A percentile compares a stretch with the other conserved stretches of the same genome.
Evolutionary conservation across 2,329 filamentous ascomycete genomes (phyloP).

Genomic region (Ophiognomonia clavigignenti-juglandacearum): DNA sequence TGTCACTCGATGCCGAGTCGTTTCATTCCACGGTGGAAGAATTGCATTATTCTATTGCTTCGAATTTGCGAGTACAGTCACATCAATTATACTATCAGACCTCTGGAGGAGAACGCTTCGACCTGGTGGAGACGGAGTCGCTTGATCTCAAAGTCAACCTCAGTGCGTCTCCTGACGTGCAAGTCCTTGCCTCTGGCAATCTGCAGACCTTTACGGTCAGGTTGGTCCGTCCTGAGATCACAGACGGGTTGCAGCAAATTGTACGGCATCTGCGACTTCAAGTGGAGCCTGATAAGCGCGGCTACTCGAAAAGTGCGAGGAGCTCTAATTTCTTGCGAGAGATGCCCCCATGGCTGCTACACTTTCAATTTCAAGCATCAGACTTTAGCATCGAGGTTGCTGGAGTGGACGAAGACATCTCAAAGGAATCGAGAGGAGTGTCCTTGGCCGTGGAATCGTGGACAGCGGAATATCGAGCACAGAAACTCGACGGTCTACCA

Average conservation of each 20-base stretch:
- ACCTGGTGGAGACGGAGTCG: constrained; percentile 81
- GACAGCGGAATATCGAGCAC: constrained; percentile 83
- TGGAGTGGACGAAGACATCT: constrained; percentile 79
- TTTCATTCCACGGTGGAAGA: constrained; percentile 86
- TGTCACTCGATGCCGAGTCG: constrained; percentile 89
- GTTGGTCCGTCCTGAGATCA: constrained; percentile 88
- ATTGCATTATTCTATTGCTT: constrained; percentile 79
- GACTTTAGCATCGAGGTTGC: constrained; percentile 90
- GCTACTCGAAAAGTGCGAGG: constrained; percentile 40
- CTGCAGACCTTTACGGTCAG: constrained; percentile 85
- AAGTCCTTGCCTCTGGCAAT: constrained; percentile 73
- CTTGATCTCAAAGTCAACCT: constrained; percentile 84
- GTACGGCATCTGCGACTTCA: constrained; percentile 74
- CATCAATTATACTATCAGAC: constrained; percentile 95
- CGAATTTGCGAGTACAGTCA: constrained; percentile 76
- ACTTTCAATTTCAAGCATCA: constrained; percentile 78
- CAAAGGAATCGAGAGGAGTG: constrained; percentile 73
- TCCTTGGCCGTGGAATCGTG: constrained; percentile 84
- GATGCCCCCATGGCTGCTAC: constrained; percentile 77
- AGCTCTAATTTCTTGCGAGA: constrained; percentile 69
- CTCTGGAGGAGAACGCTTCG: constrained; percentile 73
- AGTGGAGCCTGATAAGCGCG: constrained; percentile 58
- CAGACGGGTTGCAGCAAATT: constrained; percentile 86
- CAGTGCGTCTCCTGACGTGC: constrained; percentile 78
- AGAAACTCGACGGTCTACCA: constrained; percentile 63